Conservation (phyloP, 179 eudicot genomes). For the Monotropa hypopitys region DNA sequence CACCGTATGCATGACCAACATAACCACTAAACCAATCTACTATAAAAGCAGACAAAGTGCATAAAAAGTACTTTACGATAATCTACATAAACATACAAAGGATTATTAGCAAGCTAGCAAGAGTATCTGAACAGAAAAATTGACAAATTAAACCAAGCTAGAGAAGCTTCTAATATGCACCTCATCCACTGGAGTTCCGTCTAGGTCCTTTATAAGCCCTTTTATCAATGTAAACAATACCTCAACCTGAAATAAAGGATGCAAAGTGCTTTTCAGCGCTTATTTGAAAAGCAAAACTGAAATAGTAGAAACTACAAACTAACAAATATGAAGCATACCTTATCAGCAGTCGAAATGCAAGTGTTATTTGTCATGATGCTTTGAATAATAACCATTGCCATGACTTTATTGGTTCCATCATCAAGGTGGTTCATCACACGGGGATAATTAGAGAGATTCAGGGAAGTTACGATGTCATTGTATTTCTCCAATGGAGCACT, state of each 20-base stretch:
- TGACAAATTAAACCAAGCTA: background rate
- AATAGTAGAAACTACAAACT: background rate
- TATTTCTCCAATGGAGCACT: conserved; percentile 98
- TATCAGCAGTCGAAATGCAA: conserved; percentile 79
- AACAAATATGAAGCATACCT: conserved; percentile 28
- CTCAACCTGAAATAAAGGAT: conserved; percentile 56
- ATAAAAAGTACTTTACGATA: background rate
- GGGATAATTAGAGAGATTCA: conserved; percentile 90
- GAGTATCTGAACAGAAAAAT: background rate
- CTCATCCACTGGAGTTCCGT: conserved; percentile 51
- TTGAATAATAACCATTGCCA: conserved; percentile 92
- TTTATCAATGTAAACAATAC: conserved; percentile 81
- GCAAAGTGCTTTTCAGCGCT: background rate
- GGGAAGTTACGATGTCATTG: conserved; percentile 77
- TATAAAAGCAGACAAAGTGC: background rate
- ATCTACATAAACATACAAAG: background rate
- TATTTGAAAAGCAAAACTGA: conserved; percentile 5
- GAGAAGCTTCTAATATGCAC: conserved; percentile 17
- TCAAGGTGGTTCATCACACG: conserved; percentile 84
- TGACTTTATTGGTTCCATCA: conserved; percentile 69
- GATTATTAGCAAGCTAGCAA: background rate
- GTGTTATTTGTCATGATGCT: conserved; percentile 71
- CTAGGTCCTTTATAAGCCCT: conserved; percentile 78
- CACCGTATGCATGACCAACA: background rate
- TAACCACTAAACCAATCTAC: background rate